Base-by-base conservation (phyloP, 129 eudicot genomes). In the Pulicaria dysenterica region DNA sequence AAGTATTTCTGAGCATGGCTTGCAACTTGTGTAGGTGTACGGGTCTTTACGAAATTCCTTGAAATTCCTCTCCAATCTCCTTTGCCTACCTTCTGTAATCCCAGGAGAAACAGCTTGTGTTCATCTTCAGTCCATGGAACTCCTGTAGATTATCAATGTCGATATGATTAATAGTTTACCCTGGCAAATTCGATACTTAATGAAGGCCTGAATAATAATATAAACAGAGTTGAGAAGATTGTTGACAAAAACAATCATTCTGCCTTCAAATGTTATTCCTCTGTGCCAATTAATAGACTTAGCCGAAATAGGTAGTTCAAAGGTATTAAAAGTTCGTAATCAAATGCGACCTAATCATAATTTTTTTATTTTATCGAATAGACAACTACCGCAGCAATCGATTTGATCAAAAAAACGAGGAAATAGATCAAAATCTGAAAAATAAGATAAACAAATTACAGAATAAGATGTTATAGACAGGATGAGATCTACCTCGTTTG, bases 31-130 rank as follows among this genome's bases (percentile, higher is more conserved):
- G 87, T 83, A 44, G 87, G 87, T 2, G 89, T 85, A 7, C 89
- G 82, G 14, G 84, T 82, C 62, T 78, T 81, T 7, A 85, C 89
- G 41, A 77, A 85, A 37, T 85, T 85, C 76, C 81, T 75, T 14
- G 89, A 81, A n/a, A 85, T 85, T 51, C 86, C 89, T 79, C 84
- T 79, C 89, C 89, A 85, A 24, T 85, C 89, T 60, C 89, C 89
- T 79, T 85, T 85, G 3, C 89, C 89, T 10, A 82, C 84, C 43
- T 79, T 85, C 80, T 85, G 81, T 56, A 85, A 19, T 7, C 89
- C 89, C 38, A 82, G 16, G 3, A 85, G 80, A 69, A 85, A 85
- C 64, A 81, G 59, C 78, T 79, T 85, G 84, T 85, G 89, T 72
- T 85, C 89, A 64, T 85, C 89, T 34, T 85, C 89, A 2, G 89